These are phyloP conservation scores for Hydnomerulius pinastri DNA, from an alignment of 768 basidiomycete species.

Conservation along the genomic window DNA sequence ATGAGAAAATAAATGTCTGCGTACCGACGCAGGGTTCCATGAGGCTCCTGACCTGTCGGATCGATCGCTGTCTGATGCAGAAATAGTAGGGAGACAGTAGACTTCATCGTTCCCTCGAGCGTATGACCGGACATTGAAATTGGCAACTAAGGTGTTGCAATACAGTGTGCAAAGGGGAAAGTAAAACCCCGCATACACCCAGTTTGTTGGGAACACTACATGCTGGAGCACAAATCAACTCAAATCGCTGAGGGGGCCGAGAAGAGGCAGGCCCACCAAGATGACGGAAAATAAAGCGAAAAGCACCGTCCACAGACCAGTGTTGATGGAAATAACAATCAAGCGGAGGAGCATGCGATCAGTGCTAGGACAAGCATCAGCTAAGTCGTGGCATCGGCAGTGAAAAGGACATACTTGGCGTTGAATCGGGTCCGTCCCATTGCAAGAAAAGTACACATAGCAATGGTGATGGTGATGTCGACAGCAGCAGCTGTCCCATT, in stretches of 20 bases:
- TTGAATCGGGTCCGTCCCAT: not conserved
- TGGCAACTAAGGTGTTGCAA: too few species aligned
- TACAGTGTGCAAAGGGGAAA: too few species aligned
- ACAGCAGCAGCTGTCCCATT: not conserved
- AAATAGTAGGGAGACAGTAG: too few species aligned
- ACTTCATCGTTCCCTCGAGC: too few species aligned
- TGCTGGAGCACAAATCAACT: not conserved
- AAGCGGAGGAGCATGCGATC: not conserved
- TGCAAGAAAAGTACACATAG: not conserved
- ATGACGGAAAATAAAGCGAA: not conserved
- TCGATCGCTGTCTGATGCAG: too few species aligned
- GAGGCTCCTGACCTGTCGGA: too few species aligned
- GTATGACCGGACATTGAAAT: too few species aligned
- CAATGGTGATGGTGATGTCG: not conserved
- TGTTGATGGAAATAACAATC: not conserved
- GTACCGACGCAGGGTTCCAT: too few species aligned
- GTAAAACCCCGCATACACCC: conserved; percentile 5
- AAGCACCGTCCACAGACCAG: not conserved
- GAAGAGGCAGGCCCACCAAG: not conserved
- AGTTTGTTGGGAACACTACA: not conserved
- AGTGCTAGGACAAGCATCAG: not conserved
- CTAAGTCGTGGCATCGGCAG: not conserved
- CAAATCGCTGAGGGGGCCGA: not conserved
- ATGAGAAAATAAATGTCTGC: too few species aligned
- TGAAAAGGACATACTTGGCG: not conserved